A percentile compares a stretch with the other conserved stretches of the same genome.
These are phyloP conservation scores for Helichrysum umbraculigerum DNA, from an alignment of 129 eudicot genomes.

Conservation along the genomic window DNA sequence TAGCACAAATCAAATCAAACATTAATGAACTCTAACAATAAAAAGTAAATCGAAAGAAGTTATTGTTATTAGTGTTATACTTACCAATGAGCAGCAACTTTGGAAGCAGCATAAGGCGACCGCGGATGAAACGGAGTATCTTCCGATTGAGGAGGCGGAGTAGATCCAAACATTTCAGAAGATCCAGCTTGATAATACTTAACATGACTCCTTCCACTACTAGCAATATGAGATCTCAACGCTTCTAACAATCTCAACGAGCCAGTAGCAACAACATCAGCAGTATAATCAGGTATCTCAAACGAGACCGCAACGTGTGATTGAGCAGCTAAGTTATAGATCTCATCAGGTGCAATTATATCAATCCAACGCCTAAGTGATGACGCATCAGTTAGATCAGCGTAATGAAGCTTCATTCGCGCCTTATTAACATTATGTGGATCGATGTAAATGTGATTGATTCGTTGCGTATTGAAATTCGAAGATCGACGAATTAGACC, in stretches of 20 bases:
- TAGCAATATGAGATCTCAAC: constrained; percentile 67
- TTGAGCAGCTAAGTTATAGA: constrained; percentile 95
- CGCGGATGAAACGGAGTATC: constrained; percentile 92
- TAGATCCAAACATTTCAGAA: constrained; percentile 98
- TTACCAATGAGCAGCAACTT: constrained; percentile 93
- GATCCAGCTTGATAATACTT: constrained; percentile 93
- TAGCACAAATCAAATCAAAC: neutral
- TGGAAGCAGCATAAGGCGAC: constrained; percentile 96
- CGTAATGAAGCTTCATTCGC: constrained; percentile 95
- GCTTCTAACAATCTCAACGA: constrained; percentile 79
- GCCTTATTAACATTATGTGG: constrained; percentile 88
- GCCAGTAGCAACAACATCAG: constrained; percentile 96
- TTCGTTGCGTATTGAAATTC: constrained; percentile 91
- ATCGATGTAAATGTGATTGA: constrained; percentile 95
- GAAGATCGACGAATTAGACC: constrained; percentile 95
- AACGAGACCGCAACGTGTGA: constrained; percentile 96
- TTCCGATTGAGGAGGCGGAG: constrained; percentile 91
- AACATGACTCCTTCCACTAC: constrained; percentile 58
- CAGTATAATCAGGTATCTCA: constrained; percentile 98
- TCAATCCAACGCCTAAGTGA: constrained; percentile 98
- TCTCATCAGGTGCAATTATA: constrained; percentile 74
- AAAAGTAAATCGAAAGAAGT: neutral
- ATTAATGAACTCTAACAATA: neutral
- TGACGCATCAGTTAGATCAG: constrained; percentile 94
- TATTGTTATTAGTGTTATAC: neutral